A percentile compares a stretch with the other conserved stretches of the same genome.
Evolutionary conservation across 2,329 filamentous ascomycete genomes (phyloP).

Genomic region (Metarhizium brunneum): DNA sequence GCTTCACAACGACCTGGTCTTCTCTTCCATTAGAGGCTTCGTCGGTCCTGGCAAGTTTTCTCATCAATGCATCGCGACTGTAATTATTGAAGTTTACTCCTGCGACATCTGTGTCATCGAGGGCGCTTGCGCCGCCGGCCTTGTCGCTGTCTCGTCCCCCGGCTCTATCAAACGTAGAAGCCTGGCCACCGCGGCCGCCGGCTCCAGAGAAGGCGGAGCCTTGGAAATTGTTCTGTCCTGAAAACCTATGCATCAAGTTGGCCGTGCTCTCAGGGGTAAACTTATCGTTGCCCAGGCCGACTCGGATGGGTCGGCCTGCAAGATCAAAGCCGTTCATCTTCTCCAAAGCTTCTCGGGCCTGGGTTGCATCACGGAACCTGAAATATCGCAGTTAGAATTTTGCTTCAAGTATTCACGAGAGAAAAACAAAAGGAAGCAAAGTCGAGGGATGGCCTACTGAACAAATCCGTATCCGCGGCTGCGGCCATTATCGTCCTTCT

Average conservation of each 20-base stretch:
- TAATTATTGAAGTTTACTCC: conserved; percentile 99
- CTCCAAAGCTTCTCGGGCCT: conserved; percentile 89
- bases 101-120: conserved; percentile 95
- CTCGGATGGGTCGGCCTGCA: conserved; percentile 91
- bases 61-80: conserved; percentile 96
- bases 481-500: conserved; percentile 86
- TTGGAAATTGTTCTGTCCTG: conserved; percentile 73
- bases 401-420: neutral
- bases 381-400: neutral
- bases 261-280: conserved; percentile 96
- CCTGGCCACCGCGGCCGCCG: conserved; percentile 76
- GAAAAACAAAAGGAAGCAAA: neutral
- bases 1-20: conserved; percentile 64
- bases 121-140: conserved; percentile 79
- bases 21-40: conserved; percentile 59
- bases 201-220: conserved; percentile 87
- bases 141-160: conserved; percentile 86
- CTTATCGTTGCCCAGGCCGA: conserved; percentile 99
- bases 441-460: conserved; percentile 57
- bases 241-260: conserved; percentile 85
- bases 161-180: conserved; percentile 83
- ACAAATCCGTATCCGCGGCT: conserved; percentile 97
- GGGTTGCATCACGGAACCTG: conserved; percentile 80
- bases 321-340: conserved; percentile 99
- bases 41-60: conserved; percentile 93